These are phyloP conservation scores for Pisolithus sp. DNA, from an alignment of 768 basidiomycete genomes.

Conservation along the genomic window DNA sequence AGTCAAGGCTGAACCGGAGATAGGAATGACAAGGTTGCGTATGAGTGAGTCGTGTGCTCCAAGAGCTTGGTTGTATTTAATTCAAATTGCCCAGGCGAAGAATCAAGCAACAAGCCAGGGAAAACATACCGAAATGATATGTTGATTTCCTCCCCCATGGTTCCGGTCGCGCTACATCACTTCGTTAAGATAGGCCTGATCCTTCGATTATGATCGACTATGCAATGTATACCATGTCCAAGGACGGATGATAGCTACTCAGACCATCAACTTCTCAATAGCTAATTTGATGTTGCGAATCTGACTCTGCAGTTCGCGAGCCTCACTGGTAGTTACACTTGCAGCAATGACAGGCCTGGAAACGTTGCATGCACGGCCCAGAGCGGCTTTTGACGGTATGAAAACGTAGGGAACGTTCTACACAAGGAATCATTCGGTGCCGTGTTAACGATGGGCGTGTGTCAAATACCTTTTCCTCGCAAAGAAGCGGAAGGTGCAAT, in stretches of 20 bases:
- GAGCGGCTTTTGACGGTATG: slow-evolving; percentile 88
- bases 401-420: slow-evolving; percentile 97
- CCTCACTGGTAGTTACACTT: slow-evolving; percentile 94
- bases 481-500: slow-evolving; percentile 92
- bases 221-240: background rate
- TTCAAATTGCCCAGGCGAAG: slow-evolving; percentile 49
- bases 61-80: background rate
- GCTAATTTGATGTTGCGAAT: slow-evolving; percentile 80
- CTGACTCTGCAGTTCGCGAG: slow-evolving; percentile 83
- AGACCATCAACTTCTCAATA: slow-evolving; percentile 64
- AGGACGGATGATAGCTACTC: slow-evolving; percentile 1
- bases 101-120: slow-evolving; percentile 81
- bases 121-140: slow-evolving; percentile 80
- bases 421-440: background rate
- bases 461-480: slow-evolving; percentile 85
- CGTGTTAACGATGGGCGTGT: background rate
- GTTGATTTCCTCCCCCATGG: background rate
- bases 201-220: background rate
- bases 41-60: slow-evolving; percentile 57
- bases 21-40: slow-evolving; percentile 91
- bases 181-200: background rate
- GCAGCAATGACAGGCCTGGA: slow-evolving; percentile 92
- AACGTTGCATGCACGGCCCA: slow-evolving; percentile 95
- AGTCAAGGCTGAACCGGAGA: slow-evolving; percentile 5
- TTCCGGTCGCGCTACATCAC: background rate